phyloP scores from a whole-genome alignment of 805 yeast species.

The Candida chauliodis region DNA sequence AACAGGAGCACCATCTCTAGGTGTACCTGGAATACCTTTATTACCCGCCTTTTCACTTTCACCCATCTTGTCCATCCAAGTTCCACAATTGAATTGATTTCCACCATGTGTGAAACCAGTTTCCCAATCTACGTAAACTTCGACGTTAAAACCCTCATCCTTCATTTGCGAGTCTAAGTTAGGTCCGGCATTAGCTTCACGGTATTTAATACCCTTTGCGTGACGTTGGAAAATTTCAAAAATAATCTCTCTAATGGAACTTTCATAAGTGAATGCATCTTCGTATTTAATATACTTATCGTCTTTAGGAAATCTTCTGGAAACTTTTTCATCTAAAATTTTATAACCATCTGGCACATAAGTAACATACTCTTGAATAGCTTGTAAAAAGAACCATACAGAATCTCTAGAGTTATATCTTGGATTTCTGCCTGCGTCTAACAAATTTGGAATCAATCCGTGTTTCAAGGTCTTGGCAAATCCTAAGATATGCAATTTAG shows the following conservation, averaged over 20 bases:
- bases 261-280: slow-evolving; percentile 74
- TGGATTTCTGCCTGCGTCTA: slow-evolving; percentile 92
- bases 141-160: slow-evolving; percentile 87
- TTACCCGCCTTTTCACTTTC: slow-evolving; percentile 80
- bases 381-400: slow-evolving; percentile 89
- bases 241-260: slow-evolving; percentile 70
- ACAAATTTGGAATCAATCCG: slow-evolving; percentile 88
- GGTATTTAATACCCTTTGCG: slow-evolving; percentile 79
- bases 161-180: slow-evolving; percentile 87
- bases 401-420: slow-evolving; percentile 96
- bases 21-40: slow-evolving; percentile 95
- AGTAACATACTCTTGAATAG: slow-evolving; percentile 76
- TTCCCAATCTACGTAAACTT: slow-evolving; percentile 77
- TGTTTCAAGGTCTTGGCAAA: slow-evolving; percentile 92
- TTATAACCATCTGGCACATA: slow-evolving; percentile 65
- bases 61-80: slow-evolving; percentile 99
- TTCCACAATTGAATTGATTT: slow-evolving; percentile 89
- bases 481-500: slow-evolving; percentile 74
- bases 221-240: slow-evolving; percentile 84
- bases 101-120: slow-evolving; percentile 92
- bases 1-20: slow-evolving; percentile 94
- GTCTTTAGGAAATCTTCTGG: slow-evolving; percentile 84
- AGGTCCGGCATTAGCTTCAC: slow-evolving; percentile 95
- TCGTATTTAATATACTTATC: slow-evolving; percentile 70
- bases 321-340: slow-evolving; percentile 67